These are phyloP conservation scores for Aegilops speltoides DNA, from an alignment of 176 grass and related monocot species.

Conservation along the genomic window DNA sequence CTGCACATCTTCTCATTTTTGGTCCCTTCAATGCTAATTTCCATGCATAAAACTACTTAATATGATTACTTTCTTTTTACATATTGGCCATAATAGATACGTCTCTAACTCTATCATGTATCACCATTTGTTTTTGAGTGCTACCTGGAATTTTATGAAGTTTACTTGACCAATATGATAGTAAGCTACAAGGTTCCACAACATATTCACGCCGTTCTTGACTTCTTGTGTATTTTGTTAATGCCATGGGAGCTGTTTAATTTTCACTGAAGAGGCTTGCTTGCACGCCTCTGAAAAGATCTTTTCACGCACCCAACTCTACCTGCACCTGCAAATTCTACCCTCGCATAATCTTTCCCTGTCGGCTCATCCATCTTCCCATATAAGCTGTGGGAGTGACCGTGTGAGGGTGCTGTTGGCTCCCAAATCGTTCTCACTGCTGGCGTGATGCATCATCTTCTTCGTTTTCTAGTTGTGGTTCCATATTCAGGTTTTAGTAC, in stretches of 20 bases:
- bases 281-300: not conserved
- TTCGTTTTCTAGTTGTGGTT: not conserved
- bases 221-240: not conserved
- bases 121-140: too few species aligned
- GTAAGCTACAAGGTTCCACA: not conserved
- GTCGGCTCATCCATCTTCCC: not conserved
- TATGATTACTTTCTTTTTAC: not conserved
- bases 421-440: not conserved
- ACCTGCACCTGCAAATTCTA: not conserved
- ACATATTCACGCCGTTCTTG: not conserved
- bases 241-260: conserved; percentile 1
- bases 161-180: not conserved
- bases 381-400: not conserved
- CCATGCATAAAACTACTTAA: not conserved
- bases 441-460: not conserved
- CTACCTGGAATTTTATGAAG: too few species aligned
- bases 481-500: not conserved
- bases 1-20: not conserved
- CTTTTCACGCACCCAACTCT: not conserved
- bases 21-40: not conserved
- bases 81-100: not conserved
- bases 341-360: not conserved
- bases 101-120: too few species aligned
- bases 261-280: not conserved
- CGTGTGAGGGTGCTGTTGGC: not conserved